phyloP scores from a whole-genome alignment of 495 filamentous ascomycete species.

The Penicillium longicatenatum region DNA sequence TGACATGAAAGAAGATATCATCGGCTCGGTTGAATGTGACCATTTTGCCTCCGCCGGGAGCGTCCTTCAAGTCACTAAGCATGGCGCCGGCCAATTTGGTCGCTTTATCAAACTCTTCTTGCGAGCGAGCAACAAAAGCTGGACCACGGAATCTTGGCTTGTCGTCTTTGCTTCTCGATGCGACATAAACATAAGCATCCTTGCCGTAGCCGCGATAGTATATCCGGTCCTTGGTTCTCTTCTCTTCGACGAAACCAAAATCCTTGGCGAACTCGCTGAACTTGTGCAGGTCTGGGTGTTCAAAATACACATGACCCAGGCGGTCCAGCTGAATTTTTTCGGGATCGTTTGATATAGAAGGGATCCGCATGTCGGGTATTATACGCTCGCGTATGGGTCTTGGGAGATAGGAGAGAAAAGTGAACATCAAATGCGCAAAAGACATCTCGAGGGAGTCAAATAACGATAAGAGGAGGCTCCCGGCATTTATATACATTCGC shows the following conservation, averaged over 20 bases:
- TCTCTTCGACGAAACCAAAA: slow-evolving; percentile 53
- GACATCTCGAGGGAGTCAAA: too few relatives aligned
- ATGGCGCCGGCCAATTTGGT: not conserved
- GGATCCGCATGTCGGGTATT: too few relatives aligned
- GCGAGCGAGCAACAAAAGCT: slow-evolving; percentile 53
- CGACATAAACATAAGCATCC: slow-evolving; percentile 58
- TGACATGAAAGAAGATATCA: too few relatives aligned
- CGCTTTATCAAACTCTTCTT: slow-evolving; percentile 32
- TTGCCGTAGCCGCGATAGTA: slow-evolving; percentile 62
- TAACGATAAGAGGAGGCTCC: too few relatives aligned
- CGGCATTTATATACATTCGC: too few relatives aligned
- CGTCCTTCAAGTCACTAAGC: not conserved
- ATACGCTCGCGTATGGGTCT: too few relatives aligned
- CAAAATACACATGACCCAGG: slow-evolving; percentile 60
- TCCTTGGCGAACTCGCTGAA: slow-evolving; percentile 53
- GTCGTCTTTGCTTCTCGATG: slow-evolving; percentile 38
- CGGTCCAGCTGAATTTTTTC: slow-evolving; percentile 50
- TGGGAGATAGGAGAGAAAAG: too few relatives aligned
- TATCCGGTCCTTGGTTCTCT: slow-evolving; percentile 21
- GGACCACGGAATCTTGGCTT: slow-evolving; percentile 53
- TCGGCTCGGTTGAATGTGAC: slow-evolving; percentile 3
- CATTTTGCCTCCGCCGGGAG: too few relatives aligned
- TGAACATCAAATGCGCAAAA: too few relatives aligned
- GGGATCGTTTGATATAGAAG: not conserved
- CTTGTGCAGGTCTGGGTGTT: slow-evolving; percentile 50